Evolutionary conservation across 768 basidiomycete genomes (phyloP), one percentile per base, ranked within the genome.

Genomic region (Harrya chromipes): DNA sequence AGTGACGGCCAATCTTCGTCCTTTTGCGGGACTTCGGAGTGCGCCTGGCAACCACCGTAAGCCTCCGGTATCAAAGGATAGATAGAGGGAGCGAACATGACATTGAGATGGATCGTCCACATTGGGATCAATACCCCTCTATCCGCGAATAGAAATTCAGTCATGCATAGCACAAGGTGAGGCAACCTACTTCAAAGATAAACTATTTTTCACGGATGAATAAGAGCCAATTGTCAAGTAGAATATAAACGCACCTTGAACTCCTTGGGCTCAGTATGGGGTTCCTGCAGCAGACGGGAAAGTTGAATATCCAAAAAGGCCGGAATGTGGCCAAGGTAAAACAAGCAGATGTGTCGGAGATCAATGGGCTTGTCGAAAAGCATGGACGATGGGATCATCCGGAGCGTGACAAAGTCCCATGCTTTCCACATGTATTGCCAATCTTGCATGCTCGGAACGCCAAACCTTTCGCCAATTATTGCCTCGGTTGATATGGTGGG

Each of bases 101-200:
- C 89, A 90, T 64, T 84, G 72, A 4, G 80, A 82, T 0, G 93
- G 91, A 60, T 97, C 90, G 52, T 97, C 89, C 21, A 98, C 93
- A 59, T 86, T 82, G 0, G 97, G 97, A 57, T 98, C 97, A 58
- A 99, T 95, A 8, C 97, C 97, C 33, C 97, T 83, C 84, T 94
- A 65, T 67, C 16, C 59, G 57, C 46, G 40, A 23, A 46, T 20
- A 35, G 37, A 35, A 50, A 40, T 42, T 60, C 16, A 56, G 47
- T 39, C 16, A 7, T 17, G 33, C 26, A 29, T 31, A 36, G 7
- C 31, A 34, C 23, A 29, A 9, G 34, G n/a, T 6, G 21, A 21
- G 21, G 23, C 51, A 56, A 49, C 65, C 12, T 59, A 85, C 87
- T 72, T 90, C 89, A 49, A 91, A 92, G 19, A 90, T 85, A 56